Conservation (phyloP, 495 filamentous ascomycete species). For the Collariella sp. region DNA sequence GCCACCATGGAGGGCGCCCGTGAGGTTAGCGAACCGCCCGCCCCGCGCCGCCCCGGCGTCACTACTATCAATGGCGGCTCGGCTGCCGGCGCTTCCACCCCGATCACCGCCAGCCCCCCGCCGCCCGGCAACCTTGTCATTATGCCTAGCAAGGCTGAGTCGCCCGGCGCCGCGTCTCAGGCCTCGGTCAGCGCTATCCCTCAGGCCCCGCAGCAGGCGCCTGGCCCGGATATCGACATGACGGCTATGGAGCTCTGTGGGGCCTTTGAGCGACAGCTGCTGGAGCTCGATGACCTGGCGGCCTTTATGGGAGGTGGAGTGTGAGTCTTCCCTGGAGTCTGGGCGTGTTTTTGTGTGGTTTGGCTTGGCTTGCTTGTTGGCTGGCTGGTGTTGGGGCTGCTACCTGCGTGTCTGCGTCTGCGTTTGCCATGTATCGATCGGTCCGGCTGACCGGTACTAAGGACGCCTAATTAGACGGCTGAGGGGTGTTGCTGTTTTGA, state of each 20-base stretch:
- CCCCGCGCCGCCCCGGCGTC: constrained; percentile 37
- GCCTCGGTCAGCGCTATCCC: constrained; percentile 18
- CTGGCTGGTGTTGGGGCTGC: too few relatives aligned
- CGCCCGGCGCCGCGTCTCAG: constrained; percentile 30
- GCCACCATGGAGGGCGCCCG: constrained; percentile 24
- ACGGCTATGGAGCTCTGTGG: constrained; percentile 40
- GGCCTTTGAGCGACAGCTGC: constrained; percentile 42
- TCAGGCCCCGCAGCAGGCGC: background rate
- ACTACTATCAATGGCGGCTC: constrained; percentile 45
- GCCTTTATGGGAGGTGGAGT: constrained; percentile 48
- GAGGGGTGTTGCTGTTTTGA: too few relatives aligned
- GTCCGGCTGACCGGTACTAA: background rate
- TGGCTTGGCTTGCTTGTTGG: background rate
- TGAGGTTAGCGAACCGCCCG: constrained; percentile 35
- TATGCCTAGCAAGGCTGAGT: constrained; percentile 28
- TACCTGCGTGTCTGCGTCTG: too few relatives aligned
- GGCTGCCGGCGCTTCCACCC: constrained; percentile 32
- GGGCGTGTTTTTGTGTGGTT: background rate
- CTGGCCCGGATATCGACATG: constrained; percentile 35
- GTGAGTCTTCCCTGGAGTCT: constrained; percentile 21
- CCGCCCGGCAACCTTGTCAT: constrained; percentile 24
- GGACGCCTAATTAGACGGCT: too few relatives aligned
- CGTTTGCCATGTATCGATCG: constrained; percentile 1
- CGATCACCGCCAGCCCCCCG: constrained; percentile 36
- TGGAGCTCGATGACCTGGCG: constrained; percentile 43